These are phyloP conservation scores for Lantana camara DNA, from an alignment of 257 asterid species.

Conservation along the genomic window DNA sequence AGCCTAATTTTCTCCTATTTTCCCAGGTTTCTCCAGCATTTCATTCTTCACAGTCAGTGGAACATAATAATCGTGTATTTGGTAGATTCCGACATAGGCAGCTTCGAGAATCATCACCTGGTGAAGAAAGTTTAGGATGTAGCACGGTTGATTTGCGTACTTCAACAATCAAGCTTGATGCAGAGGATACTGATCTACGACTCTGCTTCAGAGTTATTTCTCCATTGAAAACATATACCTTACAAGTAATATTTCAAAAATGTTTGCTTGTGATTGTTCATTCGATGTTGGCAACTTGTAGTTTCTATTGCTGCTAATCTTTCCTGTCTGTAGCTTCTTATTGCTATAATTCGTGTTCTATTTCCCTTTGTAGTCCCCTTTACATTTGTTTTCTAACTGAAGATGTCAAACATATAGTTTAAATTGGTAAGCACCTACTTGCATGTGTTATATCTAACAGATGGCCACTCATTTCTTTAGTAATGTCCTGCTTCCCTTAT, in stretches of 20 bases:
- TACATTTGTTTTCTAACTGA: too few species aligned
- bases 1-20: conserved; percentile 30
- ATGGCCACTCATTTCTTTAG: not conserved
- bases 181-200: conserved; percentile 91
- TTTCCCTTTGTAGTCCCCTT: too few species aligned
- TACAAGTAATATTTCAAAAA: conserved; percentile 60
- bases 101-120: conserved; percentile 49
- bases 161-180: conserved; percentile 88
- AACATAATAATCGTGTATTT: conserved; percentile 75
- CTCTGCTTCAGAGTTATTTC: conserved; percentile 96
- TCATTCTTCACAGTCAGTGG: conserved; percentile 51
- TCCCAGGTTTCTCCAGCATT: conserved; percentile 74
- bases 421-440: not conserved
- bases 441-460: not conserved
- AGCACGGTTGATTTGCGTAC: conserved; percentile 87
- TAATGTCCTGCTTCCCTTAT: not conserved
- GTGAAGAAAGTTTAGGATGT: conserved; percentile 73
- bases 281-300: conserved; percentile 2
- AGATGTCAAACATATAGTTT: not conserved
- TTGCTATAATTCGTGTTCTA: too few species aligned
- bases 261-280: conserved; percentile 21
- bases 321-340: conserved; percentile 7
- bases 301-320: conserved; percentile 15
- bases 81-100: conserved; percentile 85
- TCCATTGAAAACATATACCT: conserved; percentile 77